A percentile compares a stretch with the other conserved stretches of the same genome.
phyloP scores from a whole-genome alignment of 306 rosid species.

The Neltuma alba region DNA sequence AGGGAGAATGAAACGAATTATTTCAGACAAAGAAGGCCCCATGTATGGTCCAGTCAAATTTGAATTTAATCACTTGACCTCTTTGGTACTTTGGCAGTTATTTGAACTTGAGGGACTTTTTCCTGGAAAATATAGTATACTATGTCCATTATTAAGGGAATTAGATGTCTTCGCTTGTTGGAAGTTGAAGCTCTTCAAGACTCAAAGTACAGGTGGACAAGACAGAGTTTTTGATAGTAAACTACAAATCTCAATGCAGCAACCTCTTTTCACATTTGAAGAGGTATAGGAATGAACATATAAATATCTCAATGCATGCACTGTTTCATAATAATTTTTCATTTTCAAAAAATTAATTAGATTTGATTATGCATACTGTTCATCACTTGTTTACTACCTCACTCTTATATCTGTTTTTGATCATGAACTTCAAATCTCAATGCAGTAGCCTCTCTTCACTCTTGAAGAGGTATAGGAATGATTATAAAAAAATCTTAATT shows the following conservation, averaged over 20 bases:
- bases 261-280: background rate
- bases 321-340: no score
- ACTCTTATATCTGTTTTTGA: no score
- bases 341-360: no score
- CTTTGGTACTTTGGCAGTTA: background rate
- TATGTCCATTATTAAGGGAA: background rate
- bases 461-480: no score
- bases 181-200: background rate
- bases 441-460: no score
- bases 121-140: no score
- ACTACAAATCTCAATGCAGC: background rate
- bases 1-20: slow-evolving; percentile 5
- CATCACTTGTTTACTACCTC: no score
- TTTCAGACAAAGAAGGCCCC: background rate
- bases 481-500: no score
- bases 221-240: background rate
- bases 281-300: background rate
- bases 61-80: background rate
- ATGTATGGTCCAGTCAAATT: background rate
- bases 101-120: background rate
- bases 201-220: background rate
- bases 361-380: background rate
- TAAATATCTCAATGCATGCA: background rate
- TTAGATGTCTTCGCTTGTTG: background rate
- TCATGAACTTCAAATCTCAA: no score